These are phyloP conservation scores for Globisporangium cederbergense DNA, from an alignment of 352 stramenopile genomes.

Conservation along the genomic window DNA sequence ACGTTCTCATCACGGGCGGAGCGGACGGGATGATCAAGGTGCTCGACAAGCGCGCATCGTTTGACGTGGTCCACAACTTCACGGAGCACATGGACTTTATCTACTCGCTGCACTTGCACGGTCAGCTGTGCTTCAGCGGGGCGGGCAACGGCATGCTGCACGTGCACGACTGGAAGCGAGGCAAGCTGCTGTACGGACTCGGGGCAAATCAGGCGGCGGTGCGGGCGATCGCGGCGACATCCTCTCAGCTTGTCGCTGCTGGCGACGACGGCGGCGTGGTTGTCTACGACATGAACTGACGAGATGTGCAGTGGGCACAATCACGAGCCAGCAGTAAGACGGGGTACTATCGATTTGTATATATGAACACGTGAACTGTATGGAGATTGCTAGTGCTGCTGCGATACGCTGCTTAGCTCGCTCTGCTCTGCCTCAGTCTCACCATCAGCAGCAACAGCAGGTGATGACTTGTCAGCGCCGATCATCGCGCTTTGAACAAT, in stretches of 20 bases:
- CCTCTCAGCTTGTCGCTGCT: constrained; percentile 54
- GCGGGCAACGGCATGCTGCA: constrained; percentile 85
- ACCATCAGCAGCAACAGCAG: background rate
- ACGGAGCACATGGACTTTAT: constrained; percentile 86
- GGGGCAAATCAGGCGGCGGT: constrained; percentile 82
- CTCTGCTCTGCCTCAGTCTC: background rate
- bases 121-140: constrained; percentile 75
- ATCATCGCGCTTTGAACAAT: constrained; percentile 24
- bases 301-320: background rate
- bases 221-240: constrained; percentile 54
- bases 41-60: constrained; percentile 61
- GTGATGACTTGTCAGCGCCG: constrained; percentile 21
- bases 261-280: constrained; percentile 84
- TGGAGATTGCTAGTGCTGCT: constrained; percentile 2
- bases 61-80: constrained; percentile 48
- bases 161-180: constrained; percentile 72
- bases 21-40: constrained; percentile 80
- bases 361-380: constrained; percentile 2
- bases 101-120: constrained; percentile 70
- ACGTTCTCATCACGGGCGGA: constrained; percentile 62
- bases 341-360: background rate
- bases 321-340: background rate
- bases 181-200: constrained; percentile 74
- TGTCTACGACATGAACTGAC: constrained; percentile 66
- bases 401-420: constrained; percentile 2